These are phyloP conservation scores for Cladosporium sp. DNA, from an alignment of 2,329 filamentous ascomycete species.

Conservation along the genomic window DNA sequence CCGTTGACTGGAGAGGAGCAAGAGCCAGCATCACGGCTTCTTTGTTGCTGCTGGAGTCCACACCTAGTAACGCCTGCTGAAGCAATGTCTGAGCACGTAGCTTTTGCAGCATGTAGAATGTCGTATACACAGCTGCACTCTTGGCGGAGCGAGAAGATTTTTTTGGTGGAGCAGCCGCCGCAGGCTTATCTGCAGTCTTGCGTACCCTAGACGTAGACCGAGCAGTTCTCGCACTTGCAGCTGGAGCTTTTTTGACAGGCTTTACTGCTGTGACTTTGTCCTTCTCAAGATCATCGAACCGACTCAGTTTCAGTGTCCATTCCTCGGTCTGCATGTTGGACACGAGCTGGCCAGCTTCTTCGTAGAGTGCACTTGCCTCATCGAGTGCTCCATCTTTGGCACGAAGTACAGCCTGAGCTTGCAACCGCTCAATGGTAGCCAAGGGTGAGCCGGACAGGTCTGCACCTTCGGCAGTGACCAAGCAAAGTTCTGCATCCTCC, in stretches of 20 bases:
- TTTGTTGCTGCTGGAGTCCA: background rate
- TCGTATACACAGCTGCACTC: background rate
- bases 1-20: background rate
- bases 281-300: background rate
- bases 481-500: slow-evolving; percentile 34
- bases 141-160: background rate
- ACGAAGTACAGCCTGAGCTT: slow-evolving; percentile 27
- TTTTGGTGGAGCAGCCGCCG: background rate
- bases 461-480: slow-evolving; percentile 23
- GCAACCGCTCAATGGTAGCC: slow-evolving; percentile 24
- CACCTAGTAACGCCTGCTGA: background rate
- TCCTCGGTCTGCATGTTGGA: slow-evolving; percentile 17
- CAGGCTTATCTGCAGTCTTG: background rate
- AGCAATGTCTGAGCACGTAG: background rate
- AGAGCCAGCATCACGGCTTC: background rate
- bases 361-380: slow-evolving; percentile 24
- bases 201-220: background rate
- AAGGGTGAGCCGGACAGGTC: slow-evolving; percentile 19
- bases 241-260: background rate
- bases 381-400: slow-evolving; percentile 25
- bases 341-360: slow-evolving; percentile 23
- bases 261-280: background rate
- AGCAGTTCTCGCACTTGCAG: background rate
- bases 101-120: slow-evolving; percentile 5
- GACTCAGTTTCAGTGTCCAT: slow-evolving; percentile 10